Percentiles rank a stretch among this genome's conserved stretches.
phyloP scores from a whole-genome alignment of 805 yeast species.

The Pichia eremophila region DNA sequence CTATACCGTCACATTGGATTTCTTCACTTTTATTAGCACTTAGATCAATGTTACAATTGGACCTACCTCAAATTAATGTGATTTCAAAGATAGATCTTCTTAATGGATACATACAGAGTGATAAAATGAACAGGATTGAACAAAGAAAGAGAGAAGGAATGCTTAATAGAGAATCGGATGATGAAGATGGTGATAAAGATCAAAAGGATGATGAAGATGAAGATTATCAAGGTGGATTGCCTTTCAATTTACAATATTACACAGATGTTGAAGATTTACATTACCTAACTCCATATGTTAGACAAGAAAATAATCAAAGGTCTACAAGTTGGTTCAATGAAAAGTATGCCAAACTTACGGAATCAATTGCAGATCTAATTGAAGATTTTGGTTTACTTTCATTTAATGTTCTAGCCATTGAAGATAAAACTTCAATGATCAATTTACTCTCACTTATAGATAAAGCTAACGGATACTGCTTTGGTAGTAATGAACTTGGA shows the following conservation, averaged over 20 bases:
- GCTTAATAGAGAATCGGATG: neutral
- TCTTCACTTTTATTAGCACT: constrained; percentile 72
- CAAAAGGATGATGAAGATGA: constrained; percentile 5
- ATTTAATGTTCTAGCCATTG: constrained; percentile 83
- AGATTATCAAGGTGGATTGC: constrained; percentile 52
- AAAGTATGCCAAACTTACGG: constrained; percentile 51
- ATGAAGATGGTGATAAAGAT: constrained; percentile 19
- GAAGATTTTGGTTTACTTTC: constrained; percentile 82
- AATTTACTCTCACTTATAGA: constrained; percentile 68
- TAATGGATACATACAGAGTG: constrained; percentile 35
- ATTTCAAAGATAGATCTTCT: constrained; percentile 84
- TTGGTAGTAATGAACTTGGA: constrained; percentile 88
- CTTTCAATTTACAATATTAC: constrained; percentile 76
- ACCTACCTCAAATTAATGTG: constrained; percentile 88
- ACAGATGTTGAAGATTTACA: constrained; percentile 85
- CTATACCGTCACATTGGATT: constrained; percentile 82
- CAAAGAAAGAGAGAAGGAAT: constrained; percentile 9
- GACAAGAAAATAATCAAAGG: constrained; percentile 60
- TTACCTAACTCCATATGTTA: constrained; percentile 56
- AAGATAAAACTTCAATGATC: constrained; percentile 89
- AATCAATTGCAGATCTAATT: constrained; percentile 70
- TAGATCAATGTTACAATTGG: constrained; percentile 87
- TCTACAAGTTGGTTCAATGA: constrained; percentile 43
- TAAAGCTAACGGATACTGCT: constrained; percentile 86
- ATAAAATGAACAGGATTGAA: constrained; percentile 15